Base-by-base conservation (phyloP, 108 stramenopile genomes). In the Cylindrotheca fusiformis region DNA sequence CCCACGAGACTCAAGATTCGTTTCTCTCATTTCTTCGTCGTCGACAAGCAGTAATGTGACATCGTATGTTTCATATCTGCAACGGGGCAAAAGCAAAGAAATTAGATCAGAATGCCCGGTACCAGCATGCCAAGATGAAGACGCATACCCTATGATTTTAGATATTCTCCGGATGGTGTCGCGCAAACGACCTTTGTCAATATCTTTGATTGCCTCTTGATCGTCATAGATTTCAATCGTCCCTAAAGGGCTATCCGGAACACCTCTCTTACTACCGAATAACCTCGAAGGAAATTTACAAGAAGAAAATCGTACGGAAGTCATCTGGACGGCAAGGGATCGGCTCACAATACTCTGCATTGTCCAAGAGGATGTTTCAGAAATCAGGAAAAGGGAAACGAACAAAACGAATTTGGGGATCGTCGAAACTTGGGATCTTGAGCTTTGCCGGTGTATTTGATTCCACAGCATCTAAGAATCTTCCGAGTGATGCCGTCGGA, bases 21-120 rank as follows among this genome's bases (percentile, higher is more conserved):
- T 71, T 67, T 86, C 73, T 64, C 58, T 68, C 88, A 93, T 93
- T 52, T 86, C 76, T 10, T 84, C 76, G 28, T 90, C 88, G 24
- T 80, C 79, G 0, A 84, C 70, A 30, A 93, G 64, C 0, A 79
- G 28, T 23, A 89, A 44, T 10, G 82, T 76, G 3, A 93, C 75
- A 50, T 84, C 83, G 53, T 88, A 90, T 4, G 86, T 89, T 20
- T 80, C 72, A 60, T 90, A 87, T 6, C 36, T 41, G 14, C 36
- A 14, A 41, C 14, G 6, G 36, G 14, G 36, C 6, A 41, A 41
- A n/a, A n/a, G n/a, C n/a, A n/a, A n/a, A n/a, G n/a, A n/a, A n/a
- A n/a, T n/a, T n/a, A n/a, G n/a, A n/a, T n/a, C n/a, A n/a, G n/a
- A n/a, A n/a, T n/a, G n/a, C n/a, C n/a, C n/a, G n/a, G n/a, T n/a